Evolutionary conservation across 2,329 filamentous ascomycete species (phyloP), one percentile per base, ranked within the genome.

Genomic region (Penicillium frequentans): DNA sequence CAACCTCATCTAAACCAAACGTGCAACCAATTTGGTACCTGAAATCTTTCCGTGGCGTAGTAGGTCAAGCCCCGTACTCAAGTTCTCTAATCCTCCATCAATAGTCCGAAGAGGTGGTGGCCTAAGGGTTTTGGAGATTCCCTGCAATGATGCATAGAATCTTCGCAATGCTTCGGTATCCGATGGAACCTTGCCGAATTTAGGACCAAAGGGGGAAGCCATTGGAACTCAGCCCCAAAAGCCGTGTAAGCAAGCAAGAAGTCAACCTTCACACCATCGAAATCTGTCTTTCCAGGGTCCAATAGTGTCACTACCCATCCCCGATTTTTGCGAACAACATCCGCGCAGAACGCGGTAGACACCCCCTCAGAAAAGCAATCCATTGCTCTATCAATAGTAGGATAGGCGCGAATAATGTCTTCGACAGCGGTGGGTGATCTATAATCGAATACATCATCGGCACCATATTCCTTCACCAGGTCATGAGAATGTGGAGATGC

Each of bases 381-480:
- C 57, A 62, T 43, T 7, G 57, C 60, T 24, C 57, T 35, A 29
- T 60, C 53, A 24, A 62, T 47, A 13, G 51, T 56, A 6, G 60
- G 60, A 45, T 62, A 60, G 10, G 49, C 54, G 13, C 39, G 57
- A 24, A 49, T 47, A 11, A 63, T 61, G 1, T 63, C 55, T 27
- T 57, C 54, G 0, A 53, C 56, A 14, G 58, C 55, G 3, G 46
- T 55, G 19, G 57, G 52, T 37, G 52, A 57, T 49, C 47, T 49
- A 54, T 61, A 63, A 29, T 63, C 56, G 26, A 63, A 61, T 2
- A 61, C 54, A 33, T 55, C 46, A 14, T 63, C 58, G 16, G 60
- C 60, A 3, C 56, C 60, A 19, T 58, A 58, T 42, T 56, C 49
- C 33, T 57, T 58, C 23, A 62, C 58, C 11, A 58, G 31, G 26